phyloP scores from a whole-genome alignment of 306 rosid species.

The Potentilla sterilis region DNA sequence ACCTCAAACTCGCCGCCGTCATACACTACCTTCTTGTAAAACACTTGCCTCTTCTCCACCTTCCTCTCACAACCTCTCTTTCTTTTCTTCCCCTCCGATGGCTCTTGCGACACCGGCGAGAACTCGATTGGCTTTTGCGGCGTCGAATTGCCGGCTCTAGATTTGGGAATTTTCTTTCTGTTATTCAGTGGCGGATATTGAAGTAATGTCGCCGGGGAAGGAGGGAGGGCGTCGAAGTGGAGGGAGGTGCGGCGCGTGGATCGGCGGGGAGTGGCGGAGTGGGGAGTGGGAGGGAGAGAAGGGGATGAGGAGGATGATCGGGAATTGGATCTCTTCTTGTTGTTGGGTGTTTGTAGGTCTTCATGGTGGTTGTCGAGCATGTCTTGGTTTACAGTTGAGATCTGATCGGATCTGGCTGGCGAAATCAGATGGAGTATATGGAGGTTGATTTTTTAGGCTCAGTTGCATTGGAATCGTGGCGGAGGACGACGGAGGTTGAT shows the following conservation, averaged over 20 bases:
- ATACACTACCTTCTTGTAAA: slow-evolving; percentile 67
- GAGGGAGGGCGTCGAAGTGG: slow-evolving; percentile 19
- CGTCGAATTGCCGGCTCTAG: slow-evolving; percentile 9
- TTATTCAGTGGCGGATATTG: slow-evolving; percentile 20
- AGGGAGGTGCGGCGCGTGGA: slow-evolving; percentile 49
- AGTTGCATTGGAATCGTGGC: too few relatives aligned
- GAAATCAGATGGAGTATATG: too few relatives aligned
- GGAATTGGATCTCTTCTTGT: slow-evolving; percentile 27
- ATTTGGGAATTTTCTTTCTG: neutral
- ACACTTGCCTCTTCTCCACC: slow-evolving; percentile 45
- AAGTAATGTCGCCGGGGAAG: neutral
- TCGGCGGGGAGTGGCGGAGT: slow-evolving; percentile 44
- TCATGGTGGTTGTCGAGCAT: too few relatives aligned
- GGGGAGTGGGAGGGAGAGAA: slow-evolving; percentile 49
- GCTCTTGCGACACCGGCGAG: slow-evolving; percentile 60
- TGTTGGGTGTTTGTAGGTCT: slow-evolving; percentile 34
- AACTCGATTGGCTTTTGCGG: slow-evolving; percentile 10
- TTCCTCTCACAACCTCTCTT: slow-evolving; percentile 36
- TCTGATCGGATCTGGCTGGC: too few relatives aligned
- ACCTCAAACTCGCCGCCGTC: slow-evolving; percentile 87
- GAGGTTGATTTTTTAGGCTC: too few relatives aligned
- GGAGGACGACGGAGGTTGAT: too few relatives aligned
- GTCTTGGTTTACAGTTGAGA: too few relatives aligned
- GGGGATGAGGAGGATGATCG: slow-evolving; percentile 33
- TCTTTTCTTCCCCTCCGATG: slow-evolving; percentile 51